A percentile compares a stretch with the other conserved stretches of the same genome.
Evolutionary conservation across 2,329 filamentous ascomycete species (phyloP).

Genomic region (Trichoderma afroharzianum): DNA sequence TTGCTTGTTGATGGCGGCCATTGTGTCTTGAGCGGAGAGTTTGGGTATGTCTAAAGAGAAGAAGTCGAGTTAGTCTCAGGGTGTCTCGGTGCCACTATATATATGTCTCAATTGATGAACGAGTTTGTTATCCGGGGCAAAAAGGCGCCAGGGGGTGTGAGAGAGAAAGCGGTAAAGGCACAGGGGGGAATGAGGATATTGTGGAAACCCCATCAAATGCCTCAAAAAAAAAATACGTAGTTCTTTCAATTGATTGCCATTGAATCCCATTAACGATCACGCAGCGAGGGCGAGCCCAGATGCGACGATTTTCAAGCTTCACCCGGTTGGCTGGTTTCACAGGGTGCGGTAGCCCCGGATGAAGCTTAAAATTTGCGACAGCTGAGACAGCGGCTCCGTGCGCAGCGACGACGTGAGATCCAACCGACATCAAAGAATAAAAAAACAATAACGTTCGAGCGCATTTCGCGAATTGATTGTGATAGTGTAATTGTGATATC

Average conservation of each 20-base stretch:
- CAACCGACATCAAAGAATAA: background rate
- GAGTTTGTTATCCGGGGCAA: background rate
- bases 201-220: slow-evolving; percentile 10
- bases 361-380: slow-evolving; percentile 3
- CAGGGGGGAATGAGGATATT: background rate
- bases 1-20: slow-evolving; percentile 38
- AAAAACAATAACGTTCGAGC: background rate
- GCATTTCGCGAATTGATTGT: background rate
- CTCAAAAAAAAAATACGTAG: background rate
- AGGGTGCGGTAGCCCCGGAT: background rate
- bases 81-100: slow-evolving; percentile 14
- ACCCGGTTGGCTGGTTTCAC: background rate
- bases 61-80: background rate
- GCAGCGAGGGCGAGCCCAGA: background rate
- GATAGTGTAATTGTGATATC: background rate
- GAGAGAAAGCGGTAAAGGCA: background rate
- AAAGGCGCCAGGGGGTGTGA: background rate
- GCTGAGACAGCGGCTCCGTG: background rate
- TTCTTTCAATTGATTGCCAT: background rate
- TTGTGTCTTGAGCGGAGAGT: slow-evolving; percentile 30
- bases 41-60: background rate
- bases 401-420: background rate
- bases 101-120: slow-evolving; percentile 1
- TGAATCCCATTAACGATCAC: background rate
- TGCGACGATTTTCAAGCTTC: background rate